These are phyloP conservation scores for Ceratocystis huliohia DNA, from an alignment of 2,329 filamentous ascomycete species.

Conservation along the genomic window DNA sequence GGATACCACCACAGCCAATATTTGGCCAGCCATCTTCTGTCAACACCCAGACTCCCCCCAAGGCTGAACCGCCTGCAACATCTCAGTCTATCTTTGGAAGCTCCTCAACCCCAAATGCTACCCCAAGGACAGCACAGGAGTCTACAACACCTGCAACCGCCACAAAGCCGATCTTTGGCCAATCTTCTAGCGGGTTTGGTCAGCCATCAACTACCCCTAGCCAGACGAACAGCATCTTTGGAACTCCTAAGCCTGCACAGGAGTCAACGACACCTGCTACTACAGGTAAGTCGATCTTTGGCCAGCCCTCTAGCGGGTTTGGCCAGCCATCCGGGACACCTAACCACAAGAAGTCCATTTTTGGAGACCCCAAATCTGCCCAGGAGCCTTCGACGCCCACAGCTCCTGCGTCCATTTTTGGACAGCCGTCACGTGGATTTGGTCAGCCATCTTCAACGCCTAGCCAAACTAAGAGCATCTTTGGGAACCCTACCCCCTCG, in stretches of 20 bases:
- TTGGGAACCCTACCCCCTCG: constrained; percentile 3
- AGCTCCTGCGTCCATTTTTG: background rate
- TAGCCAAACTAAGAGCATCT: constrained; percentile 12
- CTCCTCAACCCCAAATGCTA: background rate
- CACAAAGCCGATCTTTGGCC: constrained; percentile 13
- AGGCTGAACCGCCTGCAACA: background rate
- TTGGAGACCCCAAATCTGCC: constrained; percentile 2
- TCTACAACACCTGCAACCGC: background rate
- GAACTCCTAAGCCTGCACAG: background rate
- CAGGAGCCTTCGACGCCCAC: background rate
- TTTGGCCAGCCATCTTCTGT: background rate
- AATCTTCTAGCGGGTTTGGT: constrained; percentile 9
- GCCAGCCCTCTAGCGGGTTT: background rate
- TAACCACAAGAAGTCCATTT: constrained; percentile 15
- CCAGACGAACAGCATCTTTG: constrained; percentile 1
- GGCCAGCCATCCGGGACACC: background rate
- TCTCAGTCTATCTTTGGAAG: background rate
- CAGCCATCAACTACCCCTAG: constrained; percentile 4
- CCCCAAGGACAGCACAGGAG: background rate
- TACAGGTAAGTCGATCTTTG: constrained; percentile 1
- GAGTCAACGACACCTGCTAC: constrained; percentile 6
- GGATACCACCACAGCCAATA: background rate
- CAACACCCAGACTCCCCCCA: background rate
- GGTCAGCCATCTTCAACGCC: constrained; percentile 5
- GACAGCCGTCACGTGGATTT: background rate